Evolutionary conservation across 2,329 filamentous ascomycete species (phyloP).

Genomic region (Fusarium decemcellulare): DNA sequence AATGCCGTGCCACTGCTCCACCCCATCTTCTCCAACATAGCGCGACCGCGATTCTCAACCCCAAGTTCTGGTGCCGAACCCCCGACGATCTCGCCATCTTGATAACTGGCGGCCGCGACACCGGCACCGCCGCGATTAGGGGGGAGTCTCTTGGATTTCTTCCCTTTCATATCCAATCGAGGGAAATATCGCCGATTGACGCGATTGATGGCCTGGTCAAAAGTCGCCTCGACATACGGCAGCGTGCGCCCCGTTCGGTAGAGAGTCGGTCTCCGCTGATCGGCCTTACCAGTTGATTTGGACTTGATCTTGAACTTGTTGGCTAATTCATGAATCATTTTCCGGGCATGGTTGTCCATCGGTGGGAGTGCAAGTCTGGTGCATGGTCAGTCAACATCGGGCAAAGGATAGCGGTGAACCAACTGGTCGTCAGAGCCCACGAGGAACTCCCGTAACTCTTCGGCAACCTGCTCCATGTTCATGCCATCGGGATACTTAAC

Average conservation of each 20-base stretch:
- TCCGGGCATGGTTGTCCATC: conserved; percentile 84
- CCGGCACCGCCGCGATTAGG: conserved; percentile 43
- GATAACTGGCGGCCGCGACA: conserved; percentile 64
- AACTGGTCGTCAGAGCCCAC: conserved; percentile 74
- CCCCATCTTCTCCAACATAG: conserved; percentile 97
- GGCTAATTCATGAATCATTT: conserved; percentile 84
- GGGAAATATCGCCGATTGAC: conserved; percentile 69
- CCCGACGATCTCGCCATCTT: conserved; percentile 91
- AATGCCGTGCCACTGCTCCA: conserved; percentile 91
- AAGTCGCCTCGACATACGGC: conserved; percentile 70
- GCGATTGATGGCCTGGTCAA: conserved; percentile 54
- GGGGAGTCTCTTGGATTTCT: conserved; percentile 47
- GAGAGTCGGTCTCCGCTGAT: conserved; percentile 81
- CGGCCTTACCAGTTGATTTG: conserved; percentile 83
- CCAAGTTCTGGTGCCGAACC: conserved; percentile 88
- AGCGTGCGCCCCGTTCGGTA: conserved; percentile 80
- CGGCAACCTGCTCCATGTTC: conserved; percentile 76
- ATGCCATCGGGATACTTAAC: conserved; percentile 83
- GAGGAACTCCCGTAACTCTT: conserved; percentile 82
- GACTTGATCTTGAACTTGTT: conserved; percentile 84
- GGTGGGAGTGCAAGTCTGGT: conserved; percentile 81
- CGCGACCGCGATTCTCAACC: conserved; percentile 84
- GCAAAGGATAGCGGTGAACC: conserved; percentile 44
- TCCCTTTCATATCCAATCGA: conserved; percentile 61
- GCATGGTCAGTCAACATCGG: conserved; percentile 21